phyloP scores from a whole-genome alignment of 78 protist species.

The Protostelium mycophagum region DNA sequence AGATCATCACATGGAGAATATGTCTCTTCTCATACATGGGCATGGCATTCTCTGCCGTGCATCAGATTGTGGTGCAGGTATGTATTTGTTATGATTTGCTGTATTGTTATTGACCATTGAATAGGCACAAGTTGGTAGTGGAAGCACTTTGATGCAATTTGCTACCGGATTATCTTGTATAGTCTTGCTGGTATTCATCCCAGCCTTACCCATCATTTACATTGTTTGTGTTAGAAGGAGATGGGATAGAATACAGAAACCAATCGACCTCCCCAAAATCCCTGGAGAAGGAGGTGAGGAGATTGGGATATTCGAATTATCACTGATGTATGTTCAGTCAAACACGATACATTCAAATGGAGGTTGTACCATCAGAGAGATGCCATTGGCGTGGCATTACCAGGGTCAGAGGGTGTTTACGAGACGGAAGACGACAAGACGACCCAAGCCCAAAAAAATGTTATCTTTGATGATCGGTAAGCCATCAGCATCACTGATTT shows the following conservation, averaged over 20 bases:
- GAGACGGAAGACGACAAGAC: background rate
- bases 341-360: too few species aligned
- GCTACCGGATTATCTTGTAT: background rate
- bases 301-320: background rate
- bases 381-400: background rate
- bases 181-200: background rate
- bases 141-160: background rate
- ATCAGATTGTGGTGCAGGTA: background rate
- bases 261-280: background rate
- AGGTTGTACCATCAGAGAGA: background rate
- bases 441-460: too few species aligned
- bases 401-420: background rate
- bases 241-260: background rate
- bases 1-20: background rate
- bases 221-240: background rate
- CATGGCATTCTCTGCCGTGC: background rate
- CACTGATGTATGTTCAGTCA: too few species aligned
- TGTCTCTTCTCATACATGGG: background rate
- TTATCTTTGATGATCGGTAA: background rate
- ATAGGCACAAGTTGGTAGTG: background rate
- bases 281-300: background rate
- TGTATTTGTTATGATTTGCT: too few species aligned
- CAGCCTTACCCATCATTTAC: background rate
- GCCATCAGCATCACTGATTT: too few species aligned
- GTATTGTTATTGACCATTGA: too few species aligned